phyloP scores from a whole-genome alignment of 2,329 filamentous ascomycete genomes.

The Ophiostoma ulmi region DNA sequence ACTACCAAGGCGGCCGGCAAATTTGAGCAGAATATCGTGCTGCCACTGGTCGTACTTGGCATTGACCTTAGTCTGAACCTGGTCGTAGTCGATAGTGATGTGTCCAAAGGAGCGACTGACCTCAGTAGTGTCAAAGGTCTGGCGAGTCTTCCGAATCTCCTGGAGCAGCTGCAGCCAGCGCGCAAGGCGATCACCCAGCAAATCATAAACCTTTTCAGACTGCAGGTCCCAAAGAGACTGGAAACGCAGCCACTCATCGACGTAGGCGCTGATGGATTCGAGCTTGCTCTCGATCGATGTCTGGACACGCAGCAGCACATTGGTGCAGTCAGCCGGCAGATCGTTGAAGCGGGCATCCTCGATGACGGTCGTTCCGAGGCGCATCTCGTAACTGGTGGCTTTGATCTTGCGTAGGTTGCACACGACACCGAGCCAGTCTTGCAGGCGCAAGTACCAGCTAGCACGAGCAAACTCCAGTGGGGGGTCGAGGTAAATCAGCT shows the following conservation, averaged over 20 bases:
- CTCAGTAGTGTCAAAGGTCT: conserved; percentile 96
- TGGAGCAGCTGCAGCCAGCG: conserved; percentile 94
- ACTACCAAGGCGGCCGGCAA: conserved; percentile 79
- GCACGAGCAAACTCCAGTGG: conserved; percentile 87
- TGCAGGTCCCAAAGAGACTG: conserved; percentile 98
- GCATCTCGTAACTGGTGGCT: conserved; percentile 91
- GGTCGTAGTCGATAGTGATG: conserved; percentile 93
- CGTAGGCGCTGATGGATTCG: conserved; percentile 72
- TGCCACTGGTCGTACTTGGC: conserved; percentile 99
- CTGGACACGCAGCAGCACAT: conserved; percentile 74
- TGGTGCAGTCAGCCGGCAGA: conserved; percentile 76
- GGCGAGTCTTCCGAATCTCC: conserved; percentile 89
- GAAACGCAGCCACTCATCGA: conserved; percentile 98
- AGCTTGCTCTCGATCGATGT: conserved; percentile 78
- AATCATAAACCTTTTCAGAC: conserved; percentile 89
- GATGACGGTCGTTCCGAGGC: conserved; percentile 60
- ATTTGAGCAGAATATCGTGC: conserved; percentile 91
- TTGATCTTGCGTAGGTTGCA: conserved; percentile 94
- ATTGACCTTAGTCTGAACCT: conserved; percentile 97
- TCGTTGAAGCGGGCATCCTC: conserved; percentile 72
- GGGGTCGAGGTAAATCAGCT: conserved; percentile 93
- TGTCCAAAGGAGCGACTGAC: conserved; percentile 90
- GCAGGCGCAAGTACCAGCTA: conserved; percentile 87
- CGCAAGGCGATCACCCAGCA: conserved; percentile 82
- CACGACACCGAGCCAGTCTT: conserved; percentile 87